Percentiles rank a stretch among this genome's conserved stretches.
Conservation (phyloP, 2,329 filamentous ascomycete species). For the Karstenula rhodostoma region DNA sequence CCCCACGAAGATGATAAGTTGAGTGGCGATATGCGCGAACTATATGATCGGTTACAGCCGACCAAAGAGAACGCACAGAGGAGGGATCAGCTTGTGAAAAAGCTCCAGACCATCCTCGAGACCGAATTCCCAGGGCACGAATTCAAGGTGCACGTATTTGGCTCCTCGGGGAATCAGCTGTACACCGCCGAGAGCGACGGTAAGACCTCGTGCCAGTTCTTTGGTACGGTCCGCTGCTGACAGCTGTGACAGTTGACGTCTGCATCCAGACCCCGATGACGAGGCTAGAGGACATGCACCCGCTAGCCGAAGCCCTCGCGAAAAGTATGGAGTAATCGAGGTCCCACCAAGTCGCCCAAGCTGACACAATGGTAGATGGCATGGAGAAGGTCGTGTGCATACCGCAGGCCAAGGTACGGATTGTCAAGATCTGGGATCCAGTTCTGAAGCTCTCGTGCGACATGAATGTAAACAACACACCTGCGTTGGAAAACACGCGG, state of each 20-base stretch:
- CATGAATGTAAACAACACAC: conserved; percentile 98
- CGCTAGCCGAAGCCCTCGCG: conserved; percentile 84
- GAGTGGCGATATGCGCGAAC: conserved; percentile 80
- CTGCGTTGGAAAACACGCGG: conserved; percentile 93
- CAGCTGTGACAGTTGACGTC: conserved; percentile 77
- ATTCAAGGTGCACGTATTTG: conserved; percentile 92
- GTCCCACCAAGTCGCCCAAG: background rate
- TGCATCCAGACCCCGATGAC: conserved; percentile 94
- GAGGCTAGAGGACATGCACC: conserved; percentile 87
- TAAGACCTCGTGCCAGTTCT: conserved; percentile 56
- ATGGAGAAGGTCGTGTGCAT: conserved; percentile 98
- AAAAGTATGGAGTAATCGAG: conserved; percentile 69
- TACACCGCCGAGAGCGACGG: conserved; percentile 97
- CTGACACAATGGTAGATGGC: conserved; percentile 70
- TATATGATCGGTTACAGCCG: conserved; percentile 87
- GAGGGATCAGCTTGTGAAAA: conserved; percentile 78
- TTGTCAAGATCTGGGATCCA: conserved; percentile 98
- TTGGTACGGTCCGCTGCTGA: conserved; percentile 31
- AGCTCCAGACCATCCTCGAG: conserved; percentile 87
- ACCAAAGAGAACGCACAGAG: conserved; percentile 80
- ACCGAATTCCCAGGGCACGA: conserved; percentile 90
- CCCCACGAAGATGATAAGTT: conserved; percentile 61
- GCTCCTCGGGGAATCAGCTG: conserved; percentile 94
- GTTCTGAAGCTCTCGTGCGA: conserved; percentile 89
- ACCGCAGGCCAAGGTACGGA: conserved; percentile 93